Percentiles rank a stretch among this genome's conserved stretches.
Conservation (phyloP, 495 filamentous ascomycete species). For the Choiromyces venosus region DNA sequence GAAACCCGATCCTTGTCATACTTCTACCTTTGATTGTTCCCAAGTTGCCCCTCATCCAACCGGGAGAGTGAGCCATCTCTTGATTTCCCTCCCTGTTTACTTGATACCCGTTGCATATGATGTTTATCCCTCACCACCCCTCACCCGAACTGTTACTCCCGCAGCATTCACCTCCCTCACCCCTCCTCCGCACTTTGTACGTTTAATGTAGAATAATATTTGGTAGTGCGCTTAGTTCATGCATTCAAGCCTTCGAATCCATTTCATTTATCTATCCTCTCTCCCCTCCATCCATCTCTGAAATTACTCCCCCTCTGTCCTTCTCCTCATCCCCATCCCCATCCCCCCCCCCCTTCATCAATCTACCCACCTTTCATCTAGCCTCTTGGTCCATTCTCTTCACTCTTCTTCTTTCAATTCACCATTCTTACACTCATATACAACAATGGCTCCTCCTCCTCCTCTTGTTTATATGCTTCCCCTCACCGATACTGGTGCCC, state of each 20-base stretch:
- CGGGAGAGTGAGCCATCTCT: background rate
- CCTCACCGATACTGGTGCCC: constrained; percentile 85
- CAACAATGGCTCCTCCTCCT: constrained; percentile 32
- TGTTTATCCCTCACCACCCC: constrained; percentile 5
- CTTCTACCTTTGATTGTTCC: background rate
- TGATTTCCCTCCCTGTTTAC: constrained; percentile 20
- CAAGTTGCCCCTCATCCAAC: no score
- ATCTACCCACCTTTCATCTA: background rate
- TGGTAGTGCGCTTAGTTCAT: constrained; percentile 11
- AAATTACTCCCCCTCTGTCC: background rate
- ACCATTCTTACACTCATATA: background rate
- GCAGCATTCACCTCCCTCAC: constrained; percentile 21
- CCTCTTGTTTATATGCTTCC: constrained; percentile 70
- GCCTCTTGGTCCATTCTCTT: background rate
- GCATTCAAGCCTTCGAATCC: constrained; percentile 2
- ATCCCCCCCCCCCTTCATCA: background rate
- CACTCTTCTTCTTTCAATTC: background rate
- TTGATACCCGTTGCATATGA: constrained; percentile 29
- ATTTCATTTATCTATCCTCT: constrained; percentile 37
- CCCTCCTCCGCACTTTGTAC: constrained; percentile 14
- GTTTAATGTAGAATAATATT: constrained; percentile 11
- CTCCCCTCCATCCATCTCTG: constrained; percentile 19
- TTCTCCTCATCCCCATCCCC: background rate
- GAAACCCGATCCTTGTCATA: constrained; percentile 33
- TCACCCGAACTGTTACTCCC: constrained; percentile 23